phyloP scores from a whole-genome alignment of 192 early-diverging fungal species.

The Allomyces macrogynus region DNA sequence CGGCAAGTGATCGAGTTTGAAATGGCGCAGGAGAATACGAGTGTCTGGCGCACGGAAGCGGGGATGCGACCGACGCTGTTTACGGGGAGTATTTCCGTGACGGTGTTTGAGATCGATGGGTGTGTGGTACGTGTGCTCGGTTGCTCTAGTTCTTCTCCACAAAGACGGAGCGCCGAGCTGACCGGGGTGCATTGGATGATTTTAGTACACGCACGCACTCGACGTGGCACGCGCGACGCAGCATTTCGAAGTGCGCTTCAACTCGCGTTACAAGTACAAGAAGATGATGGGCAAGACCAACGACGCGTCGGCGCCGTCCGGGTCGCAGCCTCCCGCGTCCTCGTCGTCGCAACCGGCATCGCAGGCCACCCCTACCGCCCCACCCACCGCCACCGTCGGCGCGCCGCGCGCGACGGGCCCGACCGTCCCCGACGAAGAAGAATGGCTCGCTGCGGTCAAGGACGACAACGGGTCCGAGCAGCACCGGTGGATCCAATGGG shows the following conservation, averaged over 20 bases:
- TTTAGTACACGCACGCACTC: constrained; percentile 56
- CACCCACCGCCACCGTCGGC: background rate
- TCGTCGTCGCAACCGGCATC: constrained; percentile 12
- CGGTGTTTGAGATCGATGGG: background rate
- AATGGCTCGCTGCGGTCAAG: background rate
- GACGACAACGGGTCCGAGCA: constrained; percentile 7
- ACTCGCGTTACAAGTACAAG: constrained; percentile 85
- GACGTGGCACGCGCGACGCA: constrained; percentile 53
- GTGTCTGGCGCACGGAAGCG: constrained; percentile 13
- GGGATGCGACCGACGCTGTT: constrained; percentile 13
- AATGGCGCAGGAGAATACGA: constrained; percentile 53
- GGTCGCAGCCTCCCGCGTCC: background rate
- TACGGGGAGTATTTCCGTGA: constrained; percentile 36
- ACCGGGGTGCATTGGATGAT: too few relatives aligned
- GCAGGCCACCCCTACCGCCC: background rate
- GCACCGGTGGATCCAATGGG: constrained; percentile 75
- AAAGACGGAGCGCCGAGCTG: too few relatives aligned
- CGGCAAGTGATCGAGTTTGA: constrained; percentile 74
- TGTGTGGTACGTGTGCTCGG: background rate
- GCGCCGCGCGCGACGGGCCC: too few relatives aligned
- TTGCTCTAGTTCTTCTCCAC: too few relatives aligned
- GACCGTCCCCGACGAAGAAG: background rate
- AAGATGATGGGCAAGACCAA: constrained; percentile 22
- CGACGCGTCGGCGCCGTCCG: constrained; percentile 12
- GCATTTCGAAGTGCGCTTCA: constrained; percentile 77